These are phyloP conservation scores for Saccharomycopsis fermentans DNA, from an alignment of 805 yeast species.

Conservation along the genomic window DNA sequence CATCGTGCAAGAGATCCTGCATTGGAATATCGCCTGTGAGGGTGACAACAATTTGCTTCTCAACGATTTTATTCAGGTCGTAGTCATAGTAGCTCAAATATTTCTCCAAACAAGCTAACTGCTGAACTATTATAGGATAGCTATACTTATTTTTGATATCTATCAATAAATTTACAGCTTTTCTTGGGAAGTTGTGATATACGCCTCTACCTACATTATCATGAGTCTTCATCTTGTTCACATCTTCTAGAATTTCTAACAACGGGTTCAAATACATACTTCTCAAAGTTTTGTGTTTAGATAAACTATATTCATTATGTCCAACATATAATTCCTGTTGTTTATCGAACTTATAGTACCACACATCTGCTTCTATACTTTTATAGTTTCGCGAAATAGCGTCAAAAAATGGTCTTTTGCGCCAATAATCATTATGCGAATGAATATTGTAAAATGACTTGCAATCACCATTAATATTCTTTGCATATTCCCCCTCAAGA, in stretches of 20 bases:
- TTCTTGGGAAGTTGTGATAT: conserved; percentile 34
- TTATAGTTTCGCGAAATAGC: conserved; percentile 42
- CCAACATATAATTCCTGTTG: conserved; percentile 42
- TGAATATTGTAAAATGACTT: conserved; percentile 30
- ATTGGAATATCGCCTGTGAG: conserved; percentile 59
- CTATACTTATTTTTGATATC: conserved; percentile 50
- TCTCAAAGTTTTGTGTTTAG: conserved; percentile 33
- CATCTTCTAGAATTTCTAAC: conserved; percentile 30
- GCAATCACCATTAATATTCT: background rate
- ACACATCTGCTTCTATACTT: conserved; percentile 58
- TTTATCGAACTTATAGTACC: conserved; percentile 28
- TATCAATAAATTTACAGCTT: conserved; percentile 35
- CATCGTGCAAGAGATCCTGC: conserved; percentile 25
- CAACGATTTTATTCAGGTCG: conserved; percentile 24
- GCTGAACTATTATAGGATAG: conserved; percentile 32
- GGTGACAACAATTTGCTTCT: conserved; percentile 51
- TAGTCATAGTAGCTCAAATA: conserved; percentile 44
- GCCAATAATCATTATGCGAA: conserved; percentile 66
- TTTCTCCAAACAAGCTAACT: conserved; percentile 37
- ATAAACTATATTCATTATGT: conserved; percentile 41
- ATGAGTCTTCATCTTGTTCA: background rate
- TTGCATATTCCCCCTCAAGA: background rate
- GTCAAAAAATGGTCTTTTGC: conserved; percentile 45
- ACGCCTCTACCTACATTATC: conserved; percentile 27
- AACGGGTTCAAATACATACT: conserved; percentile 46